Evolutionary conservation across 2,329 filamentous ascomycete species (phyloP).

Genomic region (Colletotrichum filicis): DNA sequence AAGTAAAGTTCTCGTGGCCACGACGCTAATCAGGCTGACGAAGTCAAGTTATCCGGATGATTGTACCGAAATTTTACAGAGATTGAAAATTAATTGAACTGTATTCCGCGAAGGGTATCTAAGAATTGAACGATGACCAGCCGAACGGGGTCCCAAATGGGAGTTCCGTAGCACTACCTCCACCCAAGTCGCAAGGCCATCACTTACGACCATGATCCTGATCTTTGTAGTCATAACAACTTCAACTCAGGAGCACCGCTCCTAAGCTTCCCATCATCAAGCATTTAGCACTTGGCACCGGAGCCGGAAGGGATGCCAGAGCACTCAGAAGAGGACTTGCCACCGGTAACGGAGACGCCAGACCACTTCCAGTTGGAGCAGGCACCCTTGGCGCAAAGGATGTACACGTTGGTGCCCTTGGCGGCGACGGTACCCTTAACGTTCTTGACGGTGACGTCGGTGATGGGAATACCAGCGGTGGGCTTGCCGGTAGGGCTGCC

Average conservation of each 20-base stretch:
- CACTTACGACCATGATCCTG: background rate
- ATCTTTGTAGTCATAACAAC: too few relatives aligned
- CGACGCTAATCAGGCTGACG: too few relatives aligned
- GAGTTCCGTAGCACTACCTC: background rate
- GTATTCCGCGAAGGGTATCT: slow-evolving; percentile 15
- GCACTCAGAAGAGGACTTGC: slow-evolving; percentile 49
- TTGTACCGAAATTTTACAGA: too few relatives aligned
- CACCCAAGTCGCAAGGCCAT: background rate
- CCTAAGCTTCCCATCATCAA: background rate
- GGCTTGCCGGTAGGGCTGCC: slow-evolving; percentile 55
- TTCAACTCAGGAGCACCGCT: slow-evolving; percentile 2
- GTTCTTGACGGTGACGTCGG: slow-evolving; percentile 55
- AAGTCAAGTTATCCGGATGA: too few relatives aligned
- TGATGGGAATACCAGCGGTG: slow-evolving; percentile 63
- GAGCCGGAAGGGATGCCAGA: slow-evolving; percentile 40
- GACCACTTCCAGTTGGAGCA: slow-evolving; percentile 66
- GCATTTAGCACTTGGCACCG: slow-evolving; percentile 29
- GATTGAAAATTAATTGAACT: background rate
- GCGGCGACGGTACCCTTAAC: slow-evolving; percentile 56
- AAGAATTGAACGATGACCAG: slow-evolving; percentile 23
- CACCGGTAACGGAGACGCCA: slow-evolving; percentile 61
- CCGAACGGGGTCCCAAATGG: too few relatives aligned
- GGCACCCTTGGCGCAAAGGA: slow-evolving; percentile 63
- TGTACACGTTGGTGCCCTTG: slow-evolving; percentile 56
- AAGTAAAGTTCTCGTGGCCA: too few relatives aligned